A percentile compares a stretch with the other conserved stretches of the same genome.
Conservation (phyloP, 495 filamentous ascomycete genomes). For the Tuber calosporum region DNA sequence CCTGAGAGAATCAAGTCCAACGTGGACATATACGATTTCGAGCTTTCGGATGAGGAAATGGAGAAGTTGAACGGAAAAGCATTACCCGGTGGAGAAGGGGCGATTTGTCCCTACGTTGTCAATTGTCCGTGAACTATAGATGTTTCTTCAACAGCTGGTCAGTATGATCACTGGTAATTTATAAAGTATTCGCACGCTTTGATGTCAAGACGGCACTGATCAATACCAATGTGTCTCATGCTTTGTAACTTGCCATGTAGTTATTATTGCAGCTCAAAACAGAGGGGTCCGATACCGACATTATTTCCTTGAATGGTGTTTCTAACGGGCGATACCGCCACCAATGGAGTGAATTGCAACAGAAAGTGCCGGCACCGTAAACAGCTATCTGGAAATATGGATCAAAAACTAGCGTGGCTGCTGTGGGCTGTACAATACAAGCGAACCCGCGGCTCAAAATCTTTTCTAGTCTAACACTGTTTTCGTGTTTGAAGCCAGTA, state of each 20-base stretch:
- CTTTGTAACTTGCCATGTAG: not conserved
- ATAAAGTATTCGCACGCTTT: too few relatives aligned
- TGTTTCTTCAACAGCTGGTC: not conserved
- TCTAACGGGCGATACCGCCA: not conserved
- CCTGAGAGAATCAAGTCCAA: conserved; percentile 47
- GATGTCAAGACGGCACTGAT: too few relatives aligned
- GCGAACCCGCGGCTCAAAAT: not conserved
- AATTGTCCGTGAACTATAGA: conserved; percentile 8
- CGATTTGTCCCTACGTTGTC: conserved; percentile 30
- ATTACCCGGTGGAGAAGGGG: conserved; percentile 22
- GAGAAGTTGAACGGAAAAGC: conserved; percentile 41
- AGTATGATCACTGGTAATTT: not conserved
- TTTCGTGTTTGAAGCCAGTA: not conserved
- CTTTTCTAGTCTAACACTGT: not conserved
- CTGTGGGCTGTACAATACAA: not conserved
- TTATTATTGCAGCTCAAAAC: not conserved
- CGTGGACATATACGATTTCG: conserved; percentile 48
- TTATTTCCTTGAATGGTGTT: not conserved
- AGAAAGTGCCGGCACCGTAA: not conserved
- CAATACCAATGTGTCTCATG: too few relatives aligned
- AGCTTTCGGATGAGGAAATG: conserved; percentile 48
- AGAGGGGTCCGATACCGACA: not conserved
- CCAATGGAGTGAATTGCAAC: not conserved
- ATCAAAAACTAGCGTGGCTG: not conserved
- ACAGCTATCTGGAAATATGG: not conserved